Conservation (phyloP, 2,329 filamentous ascomycete genomes). For the Penicillium sp. region DNA sequence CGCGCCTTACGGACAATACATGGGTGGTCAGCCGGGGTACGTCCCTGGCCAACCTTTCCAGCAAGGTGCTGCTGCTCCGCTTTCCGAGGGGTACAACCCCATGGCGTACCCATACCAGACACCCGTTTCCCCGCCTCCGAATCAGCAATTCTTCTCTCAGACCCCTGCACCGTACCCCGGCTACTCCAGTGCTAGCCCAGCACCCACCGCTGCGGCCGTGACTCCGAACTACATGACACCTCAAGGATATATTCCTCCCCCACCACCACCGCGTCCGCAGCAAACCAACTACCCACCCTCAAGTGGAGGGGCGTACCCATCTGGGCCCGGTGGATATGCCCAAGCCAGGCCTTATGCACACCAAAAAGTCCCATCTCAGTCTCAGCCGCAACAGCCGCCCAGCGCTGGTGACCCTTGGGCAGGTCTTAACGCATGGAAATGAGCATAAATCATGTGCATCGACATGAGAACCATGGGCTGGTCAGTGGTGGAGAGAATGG, state of each 20-base stretch:
- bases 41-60: conserved; percentile 38
- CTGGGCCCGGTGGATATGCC: conserved; percentile 59
- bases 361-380: conserved; percentile 41
- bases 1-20: conserved; percentile 40
- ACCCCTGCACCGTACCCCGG: conserved; percentile 36
- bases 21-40: conserved; percentile 30
- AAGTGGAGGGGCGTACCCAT: conserved; percentile 53
- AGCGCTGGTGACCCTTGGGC: conserved; percentile 65
- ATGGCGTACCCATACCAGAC: conserved; percentile 51
- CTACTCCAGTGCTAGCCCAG: conserved; percentile 38
- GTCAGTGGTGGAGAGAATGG: too few species aligned
- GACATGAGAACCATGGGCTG: too few species aligned
- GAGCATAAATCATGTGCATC: neutral
- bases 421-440: conserved; percentile 70
- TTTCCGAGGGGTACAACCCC: conserved; percentile 52
- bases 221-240: conserved; percentile 52
- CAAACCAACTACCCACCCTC: conserved; percentile 47
- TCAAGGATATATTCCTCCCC: conserved; percentile 66
- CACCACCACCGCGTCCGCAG: conserved; percentile 66
- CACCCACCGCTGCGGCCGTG: conserved; percentile 24
- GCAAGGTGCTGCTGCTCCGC: conserved; percentile 44
- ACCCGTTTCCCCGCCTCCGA: conserved; percentile 46
- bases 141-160: conserved; percentile 41
- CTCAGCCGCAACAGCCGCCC: conserved; percentile 33
- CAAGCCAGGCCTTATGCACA: conserved; percentile 48